Percentiles rank a stretch among this genome's conserved stretches.
These are phyloP conservation scores for Lunularia cruciata DNA, from an alignment of 225 moss, liverwort and hornwort genomes.

Conservation along the genomic window DNA sequence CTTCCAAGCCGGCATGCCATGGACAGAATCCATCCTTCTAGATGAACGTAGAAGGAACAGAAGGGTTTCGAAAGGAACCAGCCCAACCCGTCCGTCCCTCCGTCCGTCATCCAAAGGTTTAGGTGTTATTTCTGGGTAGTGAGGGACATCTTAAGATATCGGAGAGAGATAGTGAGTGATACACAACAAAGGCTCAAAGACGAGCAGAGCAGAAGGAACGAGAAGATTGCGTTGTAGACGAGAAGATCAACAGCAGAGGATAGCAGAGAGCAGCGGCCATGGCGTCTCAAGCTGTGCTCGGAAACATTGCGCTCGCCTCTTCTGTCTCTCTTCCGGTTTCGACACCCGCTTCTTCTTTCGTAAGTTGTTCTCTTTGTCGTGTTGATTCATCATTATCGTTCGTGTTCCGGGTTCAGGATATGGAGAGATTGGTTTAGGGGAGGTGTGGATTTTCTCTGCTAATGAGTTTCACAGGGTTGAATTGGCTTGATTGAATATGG, in stretches of 20 bases:
- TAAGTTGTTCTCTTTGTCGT: conserved; percentile 7
- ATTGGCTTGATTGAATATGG: no score
- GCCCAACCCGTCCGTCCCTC: neutral
- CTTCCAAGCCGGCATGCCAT: neutral
- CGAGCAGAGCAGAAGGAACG: neutral
- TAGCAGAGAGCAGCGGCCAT: conserved; percentile 35
- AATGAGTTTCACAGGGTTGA: neutral
- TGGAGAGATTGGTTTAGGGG: neutral
- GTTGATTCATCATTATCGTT: neutral
- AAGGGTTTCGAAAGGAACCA: neutral
- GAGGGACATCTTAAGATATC: neutral
- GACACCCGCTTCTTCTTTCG: conserved; percentile 18
- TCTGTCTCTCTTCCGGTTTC: conserved; percentile 26
- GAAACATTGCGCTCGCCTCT: conserved; percentile 37
- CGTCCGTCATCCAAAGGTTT: neutral
- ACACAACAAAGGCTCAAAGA: neutral
- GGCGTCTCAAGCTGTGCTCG: conserved; percentile 64
- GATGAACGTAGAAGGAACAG: neutral
- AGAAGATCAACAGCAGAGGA: neutral
- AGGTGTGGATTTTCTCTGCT: neutral
- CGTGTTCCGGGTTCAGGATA: neutral
- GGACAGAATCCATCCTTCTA: no score
- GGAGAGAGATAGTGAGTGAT: neutral
- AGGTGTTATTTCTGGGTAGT: neutral
- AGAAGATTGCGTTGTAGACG: neutral